Conservation (phyloP, 164 flowering plant species). For the Tetracentron sinense region DNA sequence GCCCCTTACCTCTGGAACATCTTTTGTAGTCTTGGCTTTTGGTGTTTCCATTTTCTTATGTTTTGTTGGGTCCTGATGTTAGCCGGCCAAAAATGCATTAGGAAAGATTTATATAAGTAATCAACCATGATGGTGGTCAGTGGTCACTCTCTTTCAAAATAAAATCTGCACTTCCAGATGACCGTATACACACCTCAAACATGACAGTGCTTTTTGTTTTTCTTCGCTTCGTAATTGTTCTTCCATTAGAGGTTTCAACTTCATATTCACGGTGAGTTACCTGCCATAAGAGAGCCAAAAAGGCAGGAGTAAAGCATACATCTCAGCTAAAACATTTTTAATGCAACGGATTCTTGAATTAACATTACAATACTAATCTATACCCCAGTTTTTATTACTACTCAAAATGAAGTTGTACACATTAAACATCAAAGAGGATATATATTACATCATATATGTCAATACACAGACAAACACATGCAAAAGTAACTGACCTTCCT, state of each 20-base stretch:
- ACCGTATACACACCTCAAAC: conserved; percentile 67
- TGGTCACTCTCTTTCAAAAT: not conserved
- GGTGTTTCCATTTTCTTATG: conserved; percentile 42
- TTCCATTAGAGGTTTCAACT: conserved; percentile 79
- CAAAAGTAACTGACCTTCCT: conserved; percentile 51
- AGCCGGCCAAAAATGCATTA: conserved; percentile 9
- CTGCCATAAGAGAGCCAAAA: conserved; percentile 31
- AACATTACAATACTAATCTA: not conserved
- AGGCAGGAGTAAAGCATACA: not conserved
- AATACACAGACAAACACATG: not conserved
- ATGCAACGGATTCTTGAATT: not conserved
- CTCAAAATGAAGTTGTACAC: not conserved
- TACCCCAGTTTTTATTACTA: not conserved
- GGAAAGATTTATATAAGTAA: not conserved
- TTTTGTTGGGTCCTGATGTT: conserved; percentile 60
- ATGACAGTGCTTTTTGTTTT: conserved; percentile 86
- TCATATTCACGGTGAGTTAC: conserved; percentile 91
- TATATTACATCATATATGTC: not conserved
- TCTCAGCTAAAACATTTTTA: not conserved
- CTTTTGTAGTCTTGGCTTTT: conserved; percentile 40
- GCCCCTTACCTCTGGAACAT: conserved; percentile 40
- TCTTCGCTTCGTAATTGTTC: conserved; percentile 72
- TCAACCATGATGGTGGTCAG: not conserved
- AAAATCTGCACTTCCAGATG: not conserved
- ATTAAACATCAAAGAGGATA: not conserved